These are phyloP conservation scores for Hevea brasiliensis DNA, from an alignment of 345 rosid species.

Conservation along the genomic window DNA sequence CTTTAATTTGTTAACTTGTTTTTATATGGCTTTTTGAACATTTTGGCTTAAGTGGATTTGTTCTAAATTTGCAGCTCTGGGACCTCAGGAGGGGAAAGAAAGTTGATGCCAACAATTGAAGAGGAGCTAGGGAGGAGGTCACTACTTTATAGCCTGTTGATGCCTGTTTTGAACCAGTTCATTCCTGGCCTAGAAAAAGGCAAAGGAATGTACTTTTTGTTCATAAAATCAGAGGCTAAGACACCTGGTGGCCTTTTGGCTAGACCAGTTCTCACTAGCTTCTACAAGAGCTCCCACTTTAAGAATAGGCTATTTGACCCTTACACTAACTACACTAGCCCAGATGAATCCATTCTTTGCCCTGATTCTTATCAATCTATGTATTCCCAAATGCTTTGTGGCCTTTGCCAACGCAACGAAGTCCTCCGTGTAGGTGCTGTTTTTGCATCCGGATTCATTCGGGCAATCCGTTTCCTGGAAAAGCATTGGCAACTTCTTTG, in stretches of 20 bases:
- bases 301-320: constrained; percentile 49
- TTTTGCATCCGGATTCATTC: constrained; percentile 59
- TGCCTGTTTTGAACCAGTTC: constrained; percentile 56
- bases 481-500: constrained; percentile 47
- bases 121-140: constrained; percentile 55
- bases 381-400: constrained; percentile 63
- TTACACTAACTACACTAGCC: constrained; percentile 57
- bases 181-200: constrained; percentile 53
- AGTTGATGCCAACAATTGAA: constrained; percentile 59
- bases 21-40: neutral
- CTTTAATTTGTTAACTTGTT: neutral
- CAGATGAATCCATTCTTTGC: constrained; percentile 55
- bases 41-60: constrained; percentile 17
- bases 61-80: constrained; percentile 63
- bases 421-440: constrained; percentile 62
- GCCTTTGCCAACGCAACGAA: constrained; percentile 44
- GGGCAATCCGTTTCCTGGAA: constrained; percentile 56
- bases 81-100: constrained; percentile 82
- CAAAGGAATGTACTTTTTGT: constrained; percentile 61
- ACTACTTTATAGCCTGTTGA: constrained; percentile 48
- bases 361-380: constrained; percentile 55
- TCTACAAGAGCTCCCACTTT: constrained; percentile 55
- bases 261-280: constrained; percentile 62
- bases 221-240: constrained; percentile 56
- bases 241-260: constrained; percentile 62